Evolutionary conservation across 2,329 filamentous ascomycete species (phyloP).

Genomic region (Zelopaecilomyces penicillatus): DNA sequence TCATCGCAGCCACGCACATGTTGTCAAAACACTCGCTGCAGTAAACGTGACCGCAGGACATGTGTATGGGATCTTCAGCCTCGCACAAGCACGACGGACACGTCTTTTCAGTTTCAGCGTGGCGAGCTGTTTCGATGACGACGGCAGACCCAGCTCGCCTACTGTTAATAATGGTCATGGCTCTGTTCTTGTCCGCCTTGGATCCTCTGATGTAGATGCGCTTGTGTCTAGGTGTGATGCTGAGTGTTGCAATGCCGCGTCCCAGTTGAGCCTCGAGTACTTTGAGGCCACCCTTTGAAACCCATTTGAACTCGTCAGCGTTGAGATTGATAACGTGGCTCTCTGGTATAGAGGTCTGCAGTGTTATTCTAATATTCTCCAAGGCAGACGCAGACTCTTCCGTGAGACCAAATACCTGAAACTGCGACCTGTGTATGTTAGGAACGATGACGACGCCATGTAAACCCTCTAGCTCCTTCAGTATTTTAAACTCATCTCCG

Average conservation of each 20-base stretch:
- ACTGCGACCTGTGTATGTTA: slow-evolving; percentile 1
- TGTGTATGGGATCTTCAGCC: slow-evolving; percentile 27
- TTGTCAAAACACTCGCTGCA: slow-evolving; percentile 33
- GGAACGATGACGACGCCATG: slow-evolving; percentile 2
- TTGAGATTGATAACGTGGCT: slow-evolving; percentile 19
- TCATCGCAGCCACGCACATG: slow-evolving; percentile 1
- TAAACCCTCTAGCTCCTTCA: background rate
- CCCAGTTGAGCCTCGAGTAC: slow-evolving; percentile 18
- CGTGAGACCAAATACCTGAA: slow-evolving; percentile 1
- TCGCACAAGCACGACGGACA: slow-evolving; percentile 29
- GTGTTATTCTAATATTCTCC: background rate
- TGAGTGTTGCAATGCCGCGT: slow-evolving; percentile 18
- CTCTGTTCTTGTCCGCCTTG: background rate
- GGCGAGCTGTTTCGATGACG: background rate
- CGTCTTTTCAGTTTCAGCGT: slow-evolving; percentile 3
- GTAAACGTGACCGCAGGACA: slow-evolving; percentile 32
- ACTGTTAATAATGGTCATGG: slow-evolving; percentile 3
- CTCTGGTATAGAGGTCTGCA: background rate
- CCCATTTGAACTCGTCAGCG: slow-evolving; percentile 18
- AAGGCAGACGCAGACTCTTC: background rate
- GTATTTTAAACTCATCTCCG: background rate
- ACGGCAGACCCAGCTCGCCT: background rate
- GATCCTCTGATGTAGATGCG: slow-evolving; percentile 14
- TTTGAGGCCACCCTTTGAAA: slow-evolving; percentile 22
- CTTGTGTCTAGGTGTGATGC: slow-evolving; percentile 22